Base-by-base conservation (phyloP, 371 early-diverging fungal genomes). In the Parasitella parasitica region DNA sequence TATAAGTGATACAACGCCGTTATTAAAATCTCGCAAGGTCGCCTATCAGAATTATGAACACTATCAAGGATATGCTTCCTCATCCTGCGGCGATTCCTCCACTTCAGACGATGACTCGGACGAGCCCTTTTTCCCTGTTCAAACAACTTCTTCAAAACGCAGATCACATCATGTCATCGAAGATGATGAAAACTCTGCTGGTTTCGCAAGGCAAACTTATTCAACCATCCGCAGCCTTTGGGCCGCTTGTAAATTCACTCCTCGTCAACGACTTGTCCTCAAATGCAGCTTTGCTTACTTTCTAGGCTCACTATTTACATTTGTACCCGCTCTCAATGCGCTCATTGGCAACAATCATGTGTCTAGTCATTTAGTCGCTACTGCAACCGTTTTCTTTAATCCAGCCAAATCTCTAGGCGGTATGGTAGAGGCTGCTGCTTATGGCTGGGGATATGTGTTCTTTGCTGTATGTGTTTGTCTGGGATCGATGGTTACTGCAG, bases 221-320 rank as follows among this genome's bases (percentile, higher is more conserved):
- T 15, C 30, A n/a, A 8, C 38, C 6, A 16, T 46, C 9, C 32
- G 35, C 32, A 38, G 34, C 11, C 20, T 59, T 11, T 38, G 20
- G 2, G 12, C 26, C 36, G 46, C 54, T n/a, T 43, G 57, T 9
- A 34, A 15, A 24, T 41, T 77, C 4, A 67, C 75, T 0, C 67
- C 72, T 30, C 65, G 72, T 0, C 75, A 80, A 34, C 79, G 70
- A 15, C 71, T 77, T 3, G 82, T 87, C 1, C 63, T 89, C 13
- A 89, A 89, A 62, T 84, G 86, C 30, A 80, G 85, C 16, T 64
- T 89, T 35, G 86, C 88, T 20, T 89, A 87, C 63, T 77, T 85
- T 32, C 9, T 85, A 15, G 89, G 71, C 1, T 87, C 87, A 1
- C 59, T 87, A 1, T 76, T 88, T 56, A 87, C 89, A 0, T 89